Evolutionary conservation across 1,284 basidiomycete species (phyloP).

Genomic region (Sanghuangporus sanghuang): DNA sequence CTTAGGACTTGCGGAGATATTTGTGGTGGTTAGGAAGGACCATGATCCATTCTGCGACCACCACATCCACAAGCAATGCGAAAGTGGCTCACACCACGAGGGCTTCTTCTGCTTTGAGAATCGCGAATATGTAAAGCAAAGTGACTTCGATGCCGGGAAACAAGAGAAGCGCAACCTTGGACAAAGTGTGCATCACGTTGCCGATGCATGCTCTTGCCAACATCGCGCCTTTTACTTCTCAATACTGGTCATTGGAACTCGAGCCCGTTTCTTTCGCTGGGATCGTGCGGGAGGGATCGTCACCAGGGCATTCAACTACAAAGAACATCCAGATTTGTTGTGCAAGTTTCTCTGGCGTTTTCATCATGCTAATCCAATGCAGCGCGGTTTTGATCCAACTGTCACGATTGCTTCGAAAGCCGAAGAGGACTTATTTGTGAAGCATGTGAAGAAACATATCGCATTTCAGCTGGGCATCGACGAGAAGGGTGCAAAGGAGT

Average conservation of each 20-base stretch:
- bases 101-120: not conserved
- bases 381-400: not conserved
- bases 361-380: not conserved
- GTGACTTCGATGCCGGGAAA: not conserved
- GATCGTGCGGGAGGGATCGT: not conserved
- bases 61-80: not conserved
- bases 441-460: not conserved
- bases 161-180: not conserved
- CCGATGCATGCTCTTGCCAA: not conserved
- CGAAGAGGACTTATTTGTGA: not conserved
- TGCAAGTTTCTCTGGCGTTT: not conserved
- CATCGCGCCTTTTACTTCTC: not conserved
- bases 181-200: not conserved
- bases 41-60: not conserved
- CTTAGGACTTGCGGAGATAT: not conserved
- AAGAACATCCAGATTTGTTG: not conserved
- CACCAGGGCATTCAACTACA: not conserved
- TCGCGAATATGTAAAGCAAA: not conserved
- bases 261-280: not conserved
- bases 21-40: not conserved
- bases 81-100: not conserved
- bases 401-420: not conserved
- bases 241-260: not conserved
- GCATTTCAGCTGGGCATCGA: not conserved
- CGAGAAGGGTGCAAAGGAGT: not conserved